Conservation (phyloP, 441 rosid species). For the Manihot esculenta region DNA sequence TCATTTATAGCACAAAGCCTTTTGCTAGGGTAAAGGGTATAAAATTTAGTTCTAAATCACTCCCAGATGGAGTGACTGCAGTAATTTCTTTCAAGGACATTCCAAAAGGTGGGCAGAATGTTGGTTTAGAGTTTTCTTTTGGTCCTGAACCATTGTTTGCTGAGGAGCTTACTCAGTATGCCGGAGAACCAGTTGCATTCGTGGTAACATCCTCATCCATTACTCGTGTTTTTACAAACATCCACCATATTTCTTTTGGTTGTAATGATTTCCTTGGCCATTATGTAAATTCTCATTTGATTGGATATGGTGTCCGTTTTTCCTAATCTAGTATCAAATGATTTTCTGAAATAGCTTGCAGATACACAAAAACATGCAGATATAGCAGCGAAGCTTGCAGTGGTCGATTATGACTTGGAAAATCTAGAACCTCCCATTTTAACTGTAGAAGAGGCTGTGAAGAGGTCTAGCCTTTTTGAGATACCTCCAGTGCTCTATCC, state of each 20-base stretch:
- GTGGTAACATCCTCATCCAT: conserved; percentile 51
- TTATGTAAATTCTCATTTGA: background rate
- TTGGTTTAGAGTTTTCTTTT: conserved; percentile 52
- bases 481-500: conserved; percentile 47
- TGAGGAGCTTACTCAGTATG: conserved; percentile 59
- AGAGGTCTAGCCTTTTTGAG: conserved; percentile 60
- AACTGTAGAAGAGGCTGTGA: conserved; percentile 75
- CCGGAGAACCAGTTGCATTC: conserved; percentile 72
- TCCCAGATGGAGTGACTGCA: conserved; percentile 45
- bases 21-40: conserved; percentile 62
- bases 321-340: conserved; percentile 21
- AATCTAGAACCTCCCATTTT: conserved; percentile 66
- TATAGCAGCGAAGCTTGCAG: conserved; percentile 57
- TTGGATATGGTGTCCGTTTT: background rate
- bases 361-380: conserved; percentile 82
- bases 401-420: conserved; percentile 58
- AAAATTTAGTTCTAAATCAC: conserved; percentile 40
- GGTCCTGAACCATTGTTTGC: conserved; percentile 65
- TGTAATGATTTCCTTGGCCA: background rate
- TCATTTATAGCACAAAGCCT: conserved; percentile 81
- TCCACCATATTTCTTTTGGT: background rate
- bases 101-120: conserved; percentile 61
- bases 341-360: conserved; percentile 55
- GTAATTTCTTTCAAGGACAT: conserved; percentile 66
- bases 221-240: conserved; percentile 3